These are phyloP conservation scores for Colletotrichum higginsianum DNA, from an alignment of 2,329 filamentous ascomycete species.

Conservation along the genomic window DNA sequence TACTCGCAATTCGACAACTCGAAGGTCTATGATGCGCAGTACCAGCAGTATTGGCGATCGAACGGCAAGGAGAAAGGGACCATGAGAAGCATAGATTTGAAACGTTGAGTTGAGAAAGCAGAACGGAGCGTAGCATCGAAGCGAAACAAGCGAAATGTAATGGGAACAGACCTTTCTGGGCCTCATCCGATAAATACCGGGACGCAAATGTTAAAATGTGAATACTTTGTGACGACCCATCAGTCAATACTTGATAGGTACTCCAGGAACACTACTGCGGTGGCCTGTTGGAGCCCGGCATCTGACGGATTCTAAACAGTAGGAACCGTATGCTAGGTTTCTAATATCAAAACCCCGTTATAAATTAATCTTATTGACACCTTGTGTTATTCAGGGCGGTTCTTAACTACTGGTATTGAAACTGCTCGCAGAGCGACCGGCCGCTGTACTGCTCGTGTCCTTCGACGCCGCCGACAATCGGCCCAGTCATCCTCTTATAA, in stretches of 20 bases:
- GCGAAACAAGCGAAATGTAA: slow-evolving; percentile 21
- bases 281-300: too few relatives aligned
- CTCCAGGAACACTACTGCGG: too few relatives aligned
- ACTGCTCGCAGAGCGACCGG: background rate
- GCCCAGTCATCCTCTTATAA: background rate
- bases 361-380: too few relatives aligned
- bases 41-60: slow-evolving; percentile 19
- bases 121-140: slow-evolving; percentile 18
- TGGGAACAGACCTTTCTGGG: background rate
- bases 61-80: slow-evolving; percentile 18
- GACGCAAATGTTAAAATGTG: background rate
- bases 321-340: too few relatives aligned
- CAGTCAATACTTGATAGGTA: too few relatives aligned
- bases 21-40: slow-evolving; percentile 1
- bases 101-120: background rate
- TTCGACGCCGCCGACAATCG: background rate
- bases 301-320: too few relatives aligned
- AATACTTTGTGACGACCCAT: background rate
- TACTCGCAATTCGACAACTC: slow-evolving; percentile 7
- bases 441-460: background rate
- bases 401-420: background rate
- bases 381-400: too few relatives aligned
- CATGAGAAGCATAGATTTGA: slow-evolving; percentile 19
- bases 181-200: slow-evolving; percentile 23
- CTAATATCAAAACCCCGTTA: too few relatives aligned